These are phyloP conservation scores for Pisolithus tinctorius DNA, from an alignment of 768 basidiomycete species.

Conservation along the genomic window DNA sequence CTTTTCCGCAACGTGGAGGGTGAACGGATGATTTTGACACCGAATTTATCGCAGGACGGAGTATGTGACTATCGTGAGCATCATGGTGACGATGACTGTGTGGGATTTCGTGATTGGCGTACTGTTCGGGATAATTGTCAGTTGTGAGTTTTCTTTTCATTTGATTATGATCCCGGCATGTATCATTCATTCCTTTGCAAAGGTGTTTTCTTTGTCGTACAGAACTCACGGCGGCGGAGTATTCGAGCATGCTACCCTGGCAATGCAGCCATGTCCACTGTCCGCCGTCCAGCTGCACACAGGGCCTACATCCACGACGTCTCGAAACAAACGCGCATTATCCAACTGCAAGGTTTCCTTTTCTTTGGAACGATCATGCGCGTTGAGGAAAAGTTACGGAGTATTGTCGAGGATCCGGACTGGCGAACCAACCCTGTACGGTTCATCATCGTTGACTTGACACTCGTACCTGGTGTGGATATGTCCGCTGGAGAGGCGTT, in stretches of 20 bases:
- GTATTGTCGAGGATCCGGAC: conserved; percentile 59
- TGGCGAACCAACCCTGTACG: conserved; percentile 76
- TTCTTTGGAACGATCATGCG: conserved; percentile 91
- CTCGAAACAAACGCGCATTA: conserved; percentile 82
- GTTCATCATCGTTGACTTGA: conserved; percentile 84
- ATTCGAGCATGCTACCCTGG: conserved; percentile 83
- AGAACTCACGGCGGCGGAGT: conserved; percentile 79
- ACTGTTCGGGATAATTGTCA: conserved; percentile 84
- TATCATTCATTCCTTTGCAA: conserved; percentile 17
- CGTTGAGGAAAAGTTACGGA: conserved; percentile 83
- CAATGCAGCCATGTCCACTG: conserved; percentile 81
- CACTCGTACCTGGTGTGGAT: conserved; percentile 81
- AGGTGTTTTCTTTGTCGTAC: conserved; percentile 94
- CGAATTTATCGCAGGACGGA: conserved; percentile 43
- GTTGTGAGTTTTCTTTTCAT: conserved; percentile 48
- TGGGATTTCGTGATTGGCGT: conserved; percentile 96
- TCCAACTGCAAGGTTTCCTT: conserved; percentile 87
- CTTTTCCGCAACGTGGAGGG: no score
- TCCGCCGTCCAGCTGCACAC: conserved; percentile 83
- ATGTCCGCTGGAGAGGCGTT: conserved; percentile 95
- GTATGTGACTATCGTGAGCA: conserved; percentile 78
- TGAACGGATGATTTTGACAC: no score
- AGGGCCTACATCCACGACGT: conserved; percentile 88
- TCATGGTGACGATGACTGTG: conserved; percentile 87
- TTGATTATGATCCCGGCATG: background rate